Percentiles rank a stretch among this genome's conserved stretches.
phyloP scores from a whole-genome alignment of 2,329 filamentous ascomycete genomes.

The Macrophomina pseudophaseolina region DNA sequence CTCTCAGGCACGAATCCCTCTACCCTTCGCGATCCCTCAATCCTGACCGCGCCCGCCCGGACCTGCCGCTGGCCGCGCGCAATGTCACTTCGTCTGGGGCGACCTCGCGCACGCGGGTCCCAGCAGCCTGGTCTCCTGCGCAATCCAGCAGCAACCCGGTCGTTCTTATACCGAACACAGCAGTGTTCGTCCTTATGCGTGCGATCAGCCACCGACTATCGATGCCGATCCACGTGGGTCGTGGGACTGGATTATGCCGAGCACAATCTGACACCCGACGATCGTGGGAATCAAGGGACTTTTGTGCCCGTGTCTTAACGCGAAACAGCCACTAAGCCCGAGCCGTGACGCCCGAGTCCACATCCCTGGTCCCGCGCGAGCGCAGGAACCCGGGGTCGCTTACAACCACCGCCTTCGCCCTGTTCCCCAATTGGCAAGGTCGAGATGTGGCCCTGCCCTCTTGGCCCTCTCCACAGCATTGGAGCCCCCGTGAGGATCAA shows the following conservation, averaged over 20 bases:
- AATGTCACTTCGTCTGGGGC: neutral
- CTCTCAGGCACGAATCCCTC: neutral
- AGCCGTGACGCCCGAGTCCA: neutral
- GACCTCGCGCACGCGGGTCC: neutral
- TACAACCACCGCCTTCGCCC: neutral
- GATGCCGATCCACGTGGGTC: slow-evolving; percentile 21
- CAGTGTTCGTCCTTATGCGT: slow-evolving; percentile 3
- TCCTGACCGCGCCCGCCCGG: neutral
- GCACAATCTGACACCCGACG: slow-evolving; percentile 14
- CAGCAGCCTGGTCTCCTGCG: neutral
- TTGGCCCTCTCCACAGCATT: neutral
- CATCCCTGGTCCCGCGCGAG: neutral
- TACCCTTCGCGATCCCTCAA: neutral
- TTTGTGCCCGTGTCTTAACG: slow-evolving; percentile 5
- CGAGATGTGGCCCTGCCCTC: neutral
- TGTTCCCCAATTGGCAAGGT: slow-evolving; percentile 1
- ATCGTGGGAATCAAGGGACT: slow-evolving; percentile 10
- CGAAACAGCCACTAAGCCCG: slow-evolving; percentile 12
- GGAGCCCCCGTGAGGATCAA: slow-evolving; percentile 2
- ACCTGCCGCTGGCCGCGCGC: neutral
- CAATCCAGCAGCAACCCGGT: neutral
- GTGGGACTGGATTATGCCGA: slow-evolving; percentile 6
- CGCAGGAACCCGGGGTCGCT: slow-evolving; percentile 24
- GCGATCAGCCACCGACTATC: slow-evolving; percentile 16
- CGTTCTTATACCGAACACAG: neutral